A percentile compares a stretch with the other conserved stretches of the same genome.
phyloP scores from a whole-genome alignment of 306 rosid species.

The Biancaea sappan region DNA sequence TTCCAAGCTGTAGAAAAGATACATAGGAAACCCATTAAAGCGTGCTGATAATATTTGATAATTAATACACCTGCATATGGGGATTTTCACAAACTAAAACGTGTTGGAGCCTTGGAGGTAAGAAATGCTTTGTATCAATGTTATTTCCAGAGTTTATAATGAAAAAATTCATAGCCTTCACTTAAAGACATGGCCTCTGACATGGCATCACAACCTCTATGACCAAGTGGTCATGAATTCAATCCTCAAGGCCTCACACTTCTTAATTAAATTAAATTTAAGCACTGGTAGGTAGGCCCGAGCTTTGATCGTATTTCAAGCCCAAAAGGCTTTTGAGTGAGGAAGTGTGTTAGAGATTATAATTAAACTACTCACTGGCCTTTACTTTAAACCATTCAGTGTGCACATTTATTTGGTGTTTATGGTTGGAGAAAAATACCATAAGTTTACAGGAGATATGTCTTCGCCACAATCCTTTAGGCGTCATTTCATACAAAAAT shows the following conservation, averaged over 20 bases:
- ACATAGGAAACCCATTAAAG: conserved; percentile 30
- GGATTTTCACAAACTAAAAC: conserved; percentile 20
- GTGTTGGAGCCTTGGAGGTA: neutral
- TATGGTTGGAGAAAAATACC: neutral
- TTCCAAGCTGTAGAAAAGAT: conserved; percentile 61
- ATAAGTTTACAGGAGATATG: neutral
- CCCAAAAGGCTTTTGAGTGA: too few species aligned
- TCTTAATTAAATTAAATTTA: too few species aligned
- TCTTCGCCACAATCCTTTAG: too few species aligned
- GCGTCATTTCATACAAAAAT: too few species aligned
- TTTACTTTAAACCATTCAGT: neutral
- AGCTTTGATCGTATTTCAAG: too few species aligned
- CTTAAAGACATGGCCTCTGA: too few species aligned
- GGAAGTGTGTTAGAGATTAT: too few species aligned
- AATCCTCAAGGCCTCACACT: too few species aligned
- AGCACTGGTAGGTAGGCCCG: too few species aligned
- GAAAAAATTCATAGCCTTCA: too few species aligned
- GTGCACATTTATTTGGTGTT: neutral
- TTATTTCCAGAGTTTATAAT: neutral
- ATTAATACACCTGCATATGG: neutral
- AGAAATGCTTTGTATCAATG: neutral
- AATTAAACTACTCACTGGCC: neutral
- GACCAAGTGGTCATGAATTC: too few species aligned
- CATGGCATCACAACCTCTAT: too few species aligned
- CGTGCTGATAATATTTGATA: conserved; percentile 20